Evolutionary conservation across 495 filamentous ascomycete species (phyloP), one percentile per base, ranked within the genome.

Genomic region (Neurospora sp.): DNA sequence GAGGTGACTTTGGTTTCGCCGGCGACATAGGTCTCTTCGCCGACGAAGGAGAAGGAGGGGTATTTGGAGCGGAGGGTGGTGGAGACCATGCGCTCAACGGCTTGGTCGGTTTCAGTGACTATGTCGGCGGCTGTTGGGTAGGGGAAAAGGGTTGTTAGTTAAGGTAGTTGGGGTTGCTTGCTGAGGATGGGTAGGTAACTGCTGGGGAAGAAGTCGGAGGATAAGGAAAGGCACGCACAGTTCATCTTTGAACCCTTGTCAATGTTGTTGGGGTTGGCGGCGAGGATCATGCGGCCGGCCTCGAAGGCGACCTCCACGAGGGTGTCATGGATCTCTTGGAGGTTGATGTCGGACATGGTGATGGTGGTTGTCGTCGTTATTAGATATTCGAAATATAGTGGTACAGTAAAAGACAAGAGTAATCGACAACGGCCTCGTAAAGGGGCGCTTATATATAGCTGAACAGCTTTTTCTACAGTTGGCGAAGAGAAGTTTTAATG

Each of bases 91-190:
- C 85, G 86, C 78, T 97, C 93, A 59, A 97, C 92, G 2, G 91
- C 93, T 75, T 88, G 89, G 82, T 97, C 93, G 74, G 93, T 93
- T 81, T 95, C 91, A 34, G 94, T 97, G 39, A 97, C 93, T 39
- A 96, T 88, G 80, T 97, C 94, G 73, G 90, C 91, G 73, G 91
- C 91, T 93, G 69, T 5, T 71, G 36, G 24, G 5, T 13, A 17
- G 54, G 69, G 43, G 75, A 79, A 59, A 79, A 72, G 54, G 8
- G 31, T 71, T 39, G 39, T 36, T 34, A 10, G 17, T 40, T 45
- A 10, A 70, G 48, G 39, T 40, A 10, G 17, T 40, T 62, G 15
- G 66, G 48, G 39, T 24, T 59, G 48, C 5, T 13, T 54, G 45
- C 11, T 3, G 5, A 24, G 15, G 17, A 21, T 45, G 69, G 40